Evolutionary conservation across 2,329 filamentous ascomycete species (phyloP).

Genomic region (Penicillium sp.): DNA sequence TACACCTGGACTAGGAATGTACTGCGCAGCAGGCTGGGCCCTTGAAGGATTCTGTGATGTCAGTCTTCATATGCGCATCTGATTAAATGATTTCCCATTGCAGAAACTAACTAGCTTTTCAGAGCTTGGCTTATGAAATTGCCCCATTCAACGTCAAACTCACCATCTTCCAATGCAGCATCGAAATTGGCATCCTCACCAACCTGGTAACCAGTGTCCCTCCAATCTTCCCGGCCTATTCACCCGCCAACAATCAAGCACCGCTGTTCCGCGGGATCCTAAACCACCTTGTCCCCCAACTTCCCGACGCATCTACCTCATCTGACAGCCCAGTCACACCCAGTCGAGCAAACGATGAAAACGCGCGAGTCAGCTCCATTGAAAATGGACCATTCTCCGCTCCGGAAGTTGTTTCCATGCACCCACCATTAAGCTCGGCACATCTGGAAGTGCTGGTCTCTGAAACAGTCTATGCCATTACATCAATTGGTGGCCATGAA

Average conservation of each 20-base stretch:
- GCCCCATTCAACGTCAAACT: slow-evolving; percentile 96
- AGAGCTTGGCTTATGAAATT: slow-evolving; percentile 87
- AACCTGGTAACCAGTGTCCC: slow-evolving; percentile 85
- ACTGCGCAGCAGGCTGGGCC: slow-evolving; percentile 90
- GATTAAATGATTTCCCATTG: too few relatives aligned
- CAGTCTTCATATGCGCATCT: slow-evolving; percentile 11
- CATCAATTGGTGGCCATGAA: slow-evolving; percentile 89
- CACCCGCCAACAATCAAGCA: slow-evolving; percentile 68
- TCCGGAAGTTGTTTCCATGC: slow-evolving; percentile 61
- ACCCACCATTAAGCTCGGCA: slow-evolving; percentile 67
- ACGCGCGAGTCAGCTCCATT: slow-evolving; percentile 22
- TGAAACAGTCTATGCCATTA: slow-evolving; percentile 88
- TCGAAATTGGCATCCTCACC: slow-evolving; percentile 83
- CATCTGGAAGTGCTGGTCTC: slow-evolving; percentile 72
- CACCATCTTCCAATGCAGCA: slow-evolving; percentile 91
- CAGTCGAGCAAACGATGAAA: slow-evolving; percentile 18
- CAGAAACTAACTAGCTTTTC: slow-evolving; percentile 10
- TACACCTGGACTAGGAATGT: slow-evolving; percentile 85
- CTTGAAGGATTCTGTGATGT: slow-evolving; percentile 93
- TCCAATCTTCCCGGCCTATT: slow-evolving; percentile 65
- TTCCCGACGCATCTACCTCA: slow-evolving; percentile 53
- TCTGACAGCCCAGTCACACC: background rate
- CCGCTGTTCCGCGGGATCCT: slow-evolving; percentile 82
- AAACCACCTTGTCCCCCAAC: slow-evolving; percentile 70
- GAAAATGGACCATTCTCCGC: slow-evolving; percentile 39